These are phyloP conservation scores for Lolium rigidum DNA, from an alignment of 176 grass and related monocot genomes.

Conservation along the genomic window DNA sequence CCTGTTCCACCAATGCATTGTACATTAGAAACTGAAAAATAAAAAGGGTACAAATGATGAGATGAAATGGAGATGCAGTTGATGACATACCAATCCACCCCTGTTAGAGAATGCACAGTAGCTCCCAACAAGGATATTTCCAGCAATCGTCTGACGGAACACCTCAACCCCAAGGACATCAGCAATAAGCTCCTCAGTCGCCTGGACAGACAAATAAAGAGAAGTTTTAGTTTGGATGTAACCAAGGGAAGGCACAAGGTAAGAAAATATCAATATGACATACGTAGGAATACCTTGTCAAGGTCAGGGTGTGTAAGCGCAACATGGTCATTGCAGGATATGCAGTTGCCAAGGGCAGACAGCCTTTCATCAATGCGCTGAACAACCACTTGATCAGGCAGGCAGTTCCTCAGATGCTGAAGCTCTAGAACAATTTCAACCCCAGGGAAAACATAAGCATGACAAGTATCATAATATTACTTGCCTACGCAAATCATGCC, in stretches of 20 bases:
- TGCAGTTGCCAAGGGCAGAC: conserved; percentile 90
- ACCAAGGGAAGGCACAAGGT: background rate
- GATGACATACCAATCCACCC: conserved; percentile 75
- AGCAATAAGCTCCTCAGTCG: conserved; percentile 92
- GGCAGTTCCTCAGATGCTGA: conserved; percentile 93
- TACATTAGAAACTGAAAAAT: background rate
- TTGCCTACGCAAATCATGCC: too few species aligned
- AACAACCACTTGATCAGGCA: conserved; percentile 95
- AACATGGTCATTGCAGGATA: conserved; percentile 97
- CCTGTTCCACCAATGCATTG: conserved; percentile 49
- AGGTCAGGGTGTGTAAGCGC: conserved; percentile 99
- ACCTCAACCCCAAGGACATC: conserved; percentile 96
- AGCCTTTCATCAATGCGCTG: conserved; percentile 90
- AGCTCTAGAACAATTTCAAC: conserved; percentile 65
- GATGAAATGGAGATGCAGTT: background rate
- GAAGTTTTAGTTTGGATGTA: background rate
- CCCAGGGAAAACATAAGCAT: background rate
- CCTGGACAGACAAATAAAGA: conserved; percentile 43
- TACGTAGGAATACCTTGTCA: conserved; percentile 57
- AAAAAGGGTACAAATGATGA: background rate
- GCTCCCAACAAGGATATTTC: conserved; percentile 96
- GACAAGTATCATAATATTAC: background rate
- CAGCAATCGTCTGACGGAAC: conserved; percentile 88
- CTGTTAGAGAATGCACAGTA: conserved; percentile 85
- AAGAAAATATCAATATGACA: background rate